Conservation (phyloP, 768 basidiomycete genomes). For the Lactifluus piperatus region DNA sequence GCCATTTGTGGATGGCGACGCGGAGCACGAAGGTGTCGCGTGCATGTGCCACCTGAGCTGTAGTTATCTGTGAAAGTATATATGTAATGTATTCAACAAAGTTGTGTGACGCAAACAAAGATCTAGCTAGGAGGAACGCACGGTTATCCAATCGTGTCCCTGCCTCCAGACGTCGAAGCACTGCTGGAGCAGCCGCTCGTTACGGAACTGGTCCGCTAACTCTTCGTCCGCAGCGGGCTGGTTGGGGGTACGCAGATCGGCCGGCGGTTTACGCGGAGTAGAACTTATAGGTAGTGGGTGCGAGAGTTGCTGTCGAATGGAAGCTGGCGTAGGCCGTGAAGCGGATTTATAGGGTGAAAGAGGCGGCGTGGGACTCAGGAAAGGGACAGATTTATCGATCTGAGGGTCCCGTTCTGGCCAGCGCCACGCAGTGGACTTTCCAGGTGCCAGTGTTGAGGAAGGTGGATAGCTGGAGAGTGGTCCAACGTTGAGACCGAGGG, state of each 20-base stretch:
- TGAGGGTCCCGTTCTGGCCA: slow-evolving; percentile 7
- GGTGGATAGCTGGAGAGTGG: slow-evolving; percentile 5
- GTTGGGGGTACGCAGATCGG: slow-evolving; percentile 32
- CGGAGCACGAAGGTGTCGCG: slow-evolving; percentile 58
- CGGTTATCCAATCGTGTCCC: slow-evolving; percentile 63
- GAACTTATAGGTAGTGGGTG: not conserved
- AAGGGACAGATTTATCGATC: slow-evolving; percentile 16
- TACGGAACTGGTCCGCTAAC: slow-evolving; percentile 60
- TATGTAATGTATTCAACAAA: not conserved
- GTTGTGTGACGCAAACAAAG: not conserved
- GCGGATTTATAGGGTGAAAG: slow-evolving; percentile 2
- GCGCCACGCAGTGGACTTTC: slow-evolving; percentile 4
- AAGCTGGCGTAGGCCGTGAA: slow-evolving; percentile 6
- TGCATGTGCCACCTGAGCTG: slow-evolving; percentile 59
- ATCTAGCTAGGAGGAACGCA: slow-evolving; percentile 32
- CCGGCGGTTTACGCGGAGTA: slow-evolving; percentile 3
- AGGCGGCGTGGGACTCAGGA: slow-evolving; percentile 17
- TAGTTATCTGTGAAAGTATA: slow-evolving; percentile 46
- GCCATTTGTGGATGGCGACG: slow-evolving; percentile 54
- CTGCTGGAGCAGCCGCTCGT: slow-evolving; percentile 53
- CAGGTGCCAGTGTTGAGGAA: slow-evolving; percentile 8
- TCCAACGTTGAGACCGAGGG: slow-evolving; percentile 26
- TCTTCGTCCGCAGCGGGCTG: slow-evolving; percentile 50
- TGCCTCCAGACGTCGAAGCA: slow-evolving; percentile 73
- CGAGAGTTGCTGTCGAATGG: not conserved